These are phyloP conservation scores for Colletotrichum ledebouriae DNA, from an alignment of 2,329 filamentous ascomycete species.

Conservation along the genomic window DNA sequence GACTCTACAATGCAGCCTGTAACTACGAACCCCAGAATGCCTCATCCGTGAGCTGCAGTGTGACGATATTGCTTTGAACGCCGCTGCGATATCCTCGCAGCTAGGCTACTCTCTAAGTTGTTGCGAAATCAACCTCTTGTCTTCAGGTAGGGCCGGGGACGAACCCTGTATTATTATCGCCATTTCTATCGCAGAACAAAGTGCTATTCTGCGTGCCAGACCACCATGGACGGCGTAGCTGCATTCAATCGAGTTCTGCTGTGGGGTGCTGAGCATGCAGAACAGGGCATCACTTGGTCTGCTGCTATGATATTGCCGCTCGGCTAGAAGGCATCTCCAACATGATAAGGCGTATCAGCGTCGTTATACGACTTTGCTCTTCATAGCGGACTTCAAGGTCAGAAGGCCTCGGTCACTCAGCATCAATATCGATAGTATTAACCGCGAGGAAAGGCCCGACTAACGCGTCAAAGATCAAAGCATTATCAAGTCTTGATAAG, in stretches of 20 bases:
- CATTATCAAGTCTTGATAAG: not conserved
- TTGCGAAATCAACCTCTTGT: not conserved
- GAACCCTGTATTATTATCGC: not conserved
- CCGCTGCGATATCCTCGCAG: not conserved
- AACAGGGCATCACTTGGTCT: not conserved
- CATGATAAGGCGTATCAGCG: not conserved
- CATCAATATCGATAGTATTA: too few species aligned
- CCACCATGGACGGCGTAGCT: not conserved
- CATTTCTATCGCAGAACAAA: not conserved
- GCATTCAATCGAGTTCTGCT: not conserved
- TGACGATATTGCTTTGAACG: not conserved
- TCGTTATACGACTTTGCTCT: not conserved
- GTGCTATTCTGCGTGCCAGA: not conserved
- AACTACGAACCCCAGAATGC: not conserved
- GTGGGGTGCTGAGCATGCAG: not conserved
- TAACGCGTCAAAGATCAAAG: not conserved
- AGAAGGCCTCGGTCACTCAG: not conserved
- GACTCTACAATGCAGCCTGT: not conserved
- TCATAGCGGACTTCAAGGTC: not conserved
- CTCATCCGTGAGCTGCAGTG: not conserved
- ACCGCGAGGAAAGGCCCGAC: not conserved
- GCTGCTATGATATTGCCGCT: not conserved
- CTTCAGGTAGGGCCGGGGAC: not conserved
- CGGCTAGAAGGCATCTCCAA: not conserved
- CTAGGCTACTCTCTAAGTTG: not conserved